A percentile compares a stretch with the other conserved stretches of the same genome.
Evolutionary conservation across 1,139 yeast genomes (phyloP).

Genomic region (Kodamaea fungicola): DNA sequence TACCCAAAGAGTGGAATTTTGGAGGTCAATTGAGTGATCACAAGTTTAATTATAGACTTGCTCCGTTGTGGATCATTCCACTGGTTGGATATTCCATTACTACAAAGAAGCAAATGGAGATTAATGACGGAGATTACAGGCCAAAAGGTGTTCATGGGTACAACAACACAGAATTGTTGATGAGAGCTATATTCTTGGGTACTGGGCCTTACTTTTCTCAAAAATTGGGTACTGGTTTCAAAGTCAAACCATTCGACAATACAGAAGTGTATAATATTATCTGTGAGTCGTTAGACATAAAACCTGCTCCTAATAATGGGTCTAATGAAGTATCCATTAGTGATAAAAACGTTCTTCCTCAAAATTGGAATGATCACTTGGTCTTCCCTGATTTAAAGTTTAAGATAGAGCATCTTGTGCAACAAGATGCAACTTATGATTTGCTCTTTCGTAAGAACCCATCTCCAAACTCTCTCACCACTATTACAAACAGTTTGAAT

Average conservation of each 20-base stretch:
- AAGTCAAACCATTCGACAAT: slow-evolving; percentile 65
- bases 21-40: slow-evolving; percentile 47
- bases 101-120: slow-evolving; percentile 55
- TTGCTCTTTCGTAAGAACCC: slow-evolving; percentile 29
- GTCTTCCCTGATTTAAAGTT: slow-evolving; percentile 60
- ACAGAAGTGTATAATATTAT: slow-evolving; percentile 70
- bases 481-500: slow-evolving; percentile 18
- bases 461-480: slow-evolving; percentile 9
- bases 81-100: slow-evolving; percentile 77
- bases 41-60: slow-evolving; percentile 57
- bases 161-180: slow-evolving; percentile 67
- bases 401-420: slow-evolving; percentile 42
- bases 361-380: slow-evolving; percentile 52
- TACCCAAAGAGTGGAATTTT: slow-evolving; percentile 65
- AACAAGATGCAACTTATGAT: slow-evolving; percentile 53
- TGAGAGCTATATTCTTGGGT: slow-evolving; percentile 81
- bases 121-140: slow-evolving; percentile 44
- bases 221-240: slow-evolving; percentile 22
- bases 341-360: slow-evolving; percentile 31
- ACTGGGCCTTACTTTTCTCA: slow-evolving; percentile 70
- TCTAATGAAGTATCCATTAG: slow-evolving; percentile 25
- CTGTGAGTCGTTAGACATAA: slow-evolving; percentile 61
- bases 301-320: slow-evolving; percentile 63
- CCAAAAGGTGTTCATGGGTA: slow-evolving; percentile 87
- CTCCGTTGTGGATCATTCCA: slow-evolving; percentile 85